Conservation (phyloP, 2,329 filamentous ascomycete species). For the Scedosporium minutisporum region DNA sequence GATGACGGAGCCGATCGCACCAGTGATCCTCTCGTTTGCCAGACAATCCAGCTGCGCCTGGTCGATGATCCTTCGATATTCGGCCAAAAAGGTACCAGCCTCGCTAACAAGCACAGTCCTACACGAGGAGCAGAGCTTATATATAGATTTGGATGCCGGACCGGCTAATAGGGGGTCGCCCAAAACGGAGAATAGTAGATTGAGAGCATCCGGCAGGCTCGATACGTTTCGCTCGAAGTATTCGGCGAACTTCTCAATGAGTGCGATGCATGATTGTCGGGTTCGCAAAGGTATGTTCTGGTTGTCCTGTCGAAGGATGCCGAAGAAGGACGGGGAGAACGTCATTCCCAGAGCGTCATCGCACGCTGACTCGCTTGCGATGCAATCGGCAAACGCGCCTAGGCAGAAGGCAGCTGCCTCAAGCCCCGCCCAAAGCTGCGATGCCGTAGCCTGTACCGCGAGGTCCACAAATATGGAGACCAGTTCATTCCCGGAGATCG, state of each 20-base stretch:
- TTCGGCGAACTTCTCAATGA: constrained; percentile 64
- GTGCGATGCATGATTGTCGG: constrained; percentile 57
- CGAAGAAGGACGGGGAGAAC: constrained; percentile 51
- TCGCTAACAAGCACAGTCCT: constrained; percentile 58
- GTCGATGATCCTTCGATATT: constrained; percentile 59
- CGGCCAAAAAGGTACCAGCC: constrained; percentile 56
- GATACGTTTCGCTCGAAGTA: constrained; percentile 65
- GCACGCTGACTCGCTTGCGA: constrained; percentile 45
- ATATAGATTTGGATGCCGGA: constrained; percentile 66
- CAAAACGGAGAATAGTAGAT: constrained; percentile 64
- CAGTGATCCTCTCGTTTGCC: constrained; percentile 63
- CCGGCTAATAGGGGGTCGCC: constrained; percentile 51
- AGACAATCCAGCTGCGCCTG: constrained; percentile 46
- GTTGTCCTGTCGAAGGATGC: constrained; percentile 40
- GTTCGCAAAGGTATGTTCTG: constrained; percentile 49
- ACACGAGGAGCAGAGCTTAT: constrained; percentile 66
- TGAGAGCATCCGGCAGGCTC: constrained; percentile 60
- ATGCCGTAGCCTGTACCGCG: neutral
- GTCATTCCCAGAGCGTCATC: constrained; percentile 51
- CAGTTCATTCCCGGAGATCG: constrained; percentile 46
- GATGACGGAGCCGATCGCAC: constrained; percentile 65
- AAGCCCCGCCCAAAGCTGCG: constrained; percentile 47
- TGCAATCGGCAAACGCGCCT: constrained; percentile 56
- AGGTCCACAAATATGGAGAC: constrained; percentile 47
- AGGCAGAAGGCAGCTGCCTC: constrained; percentile 56